A percentile compares a stretch with the other conserved stretches of the same genome.
Evolutionary conservation across 2,329 filamentous ascomycete genomes (phyloP).

Genomic region (Verruconis gallopava): DNA sequence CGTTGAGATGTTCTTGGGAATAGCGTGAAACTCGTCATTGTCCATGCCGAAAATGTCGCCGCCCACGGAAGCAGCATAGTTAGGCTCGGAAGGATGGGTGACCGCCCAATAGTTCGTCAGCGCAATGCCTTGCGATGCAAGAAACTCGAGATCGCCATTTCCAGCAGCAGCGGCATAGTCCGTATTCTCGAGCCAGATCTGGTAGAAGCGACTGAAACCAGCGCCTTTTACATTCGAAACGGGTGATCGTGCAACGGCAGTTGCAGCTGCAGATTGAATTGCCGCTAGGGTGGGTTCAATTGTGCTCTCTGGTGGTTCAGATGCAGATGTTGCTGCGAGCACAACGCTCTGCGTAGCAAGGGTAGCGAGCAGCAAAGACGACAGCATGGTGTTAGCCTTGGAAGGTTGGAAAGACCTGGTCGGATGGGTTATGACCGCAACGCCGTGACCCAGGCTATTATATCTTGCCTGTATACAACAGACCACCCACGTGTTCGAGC

Average conservation of each 20-base stretch:
- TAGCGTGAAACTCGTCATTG: slow-evolving; percentile 49
- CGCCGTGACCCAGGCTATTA: too few species aligned
- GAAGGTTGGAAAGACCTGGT: too few species aligned
- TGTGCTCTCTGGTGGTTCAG: neutral
- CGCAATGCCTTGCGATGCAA: slow-evolving; percentile 49
- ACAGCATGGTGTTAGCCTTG: too few species aligned
- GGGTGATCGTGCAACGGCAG: slow-evolving; percentile 46
- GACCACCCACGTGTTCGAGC: too few species aligned
- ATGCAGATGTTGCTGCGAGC: neutral
- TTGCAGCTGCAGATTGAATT: slow-evolving; percentile 43
- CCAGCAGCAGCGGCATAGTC: slow-evolving; percentile 50
- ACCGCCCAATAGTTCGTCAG: slow-evolving; percentile 43
- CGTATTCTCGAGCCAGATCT: slow-evolving; percentile 70
- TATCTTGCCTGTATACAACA: too few species aligned
- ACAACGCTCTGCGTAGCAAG: neutral
- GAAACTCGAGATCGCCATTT: slow-evolving; percentile 33
- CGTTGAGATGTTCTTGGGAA: slow-evolving; percentile 27
- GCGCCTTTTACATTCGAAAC: slow-evolving; percentile 54
- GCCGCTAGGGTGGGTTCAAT: neutral
- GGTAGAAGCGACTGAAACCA: slow-evolving; percentile 59
- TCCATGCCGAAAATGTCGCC: slow-evolving; percentile 26
- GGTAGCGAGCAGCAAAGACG: neutral
- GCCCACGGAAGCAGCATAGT: slow-evolving; percentile 56
- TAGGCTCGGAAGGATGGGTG: slow-evolving; percentile 63
- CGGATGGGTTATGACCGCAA: too few species aligned